Evolutionary conservation across 2,329 filamentous ascomycete species (phyloP).

Genomic region (Penicillium janthinellum): DNA sequence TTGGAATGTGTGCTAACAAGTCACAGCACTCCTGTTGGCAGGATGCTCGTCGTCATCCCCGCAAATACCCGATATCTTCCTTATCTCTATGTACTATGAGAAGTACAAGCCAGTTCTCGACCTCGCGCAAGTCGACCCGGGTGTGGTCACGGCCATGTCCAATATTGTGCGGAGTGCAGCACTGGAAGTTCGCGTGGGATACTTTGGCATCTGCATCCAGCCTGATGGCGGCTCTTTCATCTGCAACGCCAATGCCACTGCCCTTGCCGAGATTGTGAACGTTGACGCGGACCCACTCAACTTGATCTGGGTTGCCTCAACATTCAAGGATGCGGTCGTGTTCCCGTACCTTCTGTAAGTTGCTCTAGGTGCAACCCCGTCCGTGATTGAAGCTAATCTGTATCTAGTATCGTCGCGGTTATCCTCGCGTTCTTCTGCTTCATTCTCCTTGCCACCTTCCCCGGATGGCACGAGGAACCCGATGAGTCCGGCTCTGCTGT

Average conservation of each 20-base stretch:
- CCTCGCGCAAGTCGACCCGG: conserved; percentile 87
- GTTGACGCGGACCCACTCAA: conserved; percentile 96
- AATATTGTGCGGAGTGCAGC: conserved; percentile 86
- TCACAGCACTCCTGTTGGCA: conserved; percentile 80
- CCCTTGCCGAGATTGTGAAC: conserved; percentile 82
- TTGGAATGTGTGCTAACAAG: conserved; percentile 26
- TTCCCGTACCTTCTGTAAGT: conserved; percentile 93
- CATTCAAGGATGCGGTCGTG: conserved; percentile 98
- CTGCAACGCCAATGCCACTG: conserved; percentile 95
- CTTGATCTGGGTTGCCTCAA: conserved; percentile 92
- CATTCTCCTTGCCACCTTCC: conserved; percentile 92
- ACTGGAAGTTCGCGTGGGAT: conserved; percentile 89
- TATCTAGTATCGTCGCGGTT: conserved; percentile 83
- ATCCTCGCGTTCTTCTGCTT: conserved; percentile 97
- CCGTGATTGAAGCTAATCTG: conserved; percentile 7
- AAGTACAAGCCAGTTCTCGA: conserved; percentile 79
- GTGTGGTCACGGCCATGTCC: conserved; percentile 78
- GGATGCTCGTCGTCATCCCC: conserved; percentile 97
- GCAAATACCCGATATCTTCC: conserved; percentile 91
- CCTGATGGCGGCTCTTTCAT: conserved; percentile 87
- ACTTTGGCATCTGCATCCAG: conserved; percentile 97
- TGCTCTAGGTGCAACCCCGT: not conserved
- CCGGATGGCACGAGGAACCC: conserved; percentile 92
- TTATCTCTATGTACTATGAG: conserved; percentile 97
- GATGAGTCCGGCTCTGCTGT: conserved; percentile 79